A percentile compares a stretch with the other conserved stretches of the same genome.
Conservation (phyloP, 2,329 filamentous ascomycete species). For the Ambrosiella xylebori region DNA sequence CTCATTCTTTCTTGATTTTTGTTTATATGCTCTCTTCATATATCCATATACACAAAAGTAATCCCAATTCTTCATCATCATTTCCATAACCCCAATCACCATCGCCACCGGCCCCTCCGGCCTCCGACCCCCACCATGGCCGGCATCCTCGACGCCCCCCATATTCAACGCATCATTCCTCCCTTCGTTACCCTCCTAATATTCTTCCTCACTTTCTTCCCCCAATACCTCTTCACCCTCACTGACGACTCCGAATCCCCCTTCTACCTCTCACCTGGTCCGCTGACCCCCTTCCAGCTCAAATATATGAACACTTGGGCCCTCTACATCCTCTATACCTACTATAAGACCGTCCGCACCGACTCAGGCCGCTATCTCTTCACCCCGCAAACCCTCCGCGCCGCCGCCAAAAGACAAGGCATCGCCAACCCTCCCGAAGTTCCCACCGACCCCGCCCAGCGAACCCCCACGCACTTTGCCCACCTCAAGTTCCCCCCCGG, state of each 20-base stretch:
- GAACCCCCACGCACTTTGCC: slow-evolving; percentile 8
- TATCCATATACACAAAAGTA: no score
- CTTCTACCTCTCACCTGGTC: slow-evolving; percentile 40
- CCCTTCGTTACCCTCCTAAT: slow-evolving; percentile 51
- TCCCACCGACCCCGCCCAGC: slow-evolving; percentile 16
- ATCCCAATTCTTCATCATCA: no score
- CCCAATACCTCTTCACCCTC: slow-evolving; percentile 52
- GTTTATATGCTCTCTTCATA: no score
- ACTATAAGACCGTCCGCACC: slow-evolving; percentile 42
- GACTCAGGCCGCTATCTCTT: slow-evolving; percentile 40
- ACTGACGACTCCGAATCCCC: slow-evolving; percentile 19
- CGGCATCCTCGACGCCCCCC: slow-evolving; percentile 25
- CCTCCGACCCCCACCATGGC: slow-evolving; percentile 20
- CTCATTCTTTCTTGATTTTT: no score
- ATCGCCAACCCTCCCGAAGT: neutral
- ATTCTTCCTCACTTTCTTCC: slow-evolving; percentile 50
- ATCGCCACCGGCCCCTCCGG: neutral
- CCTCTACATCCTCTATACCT: slow-evolving; percentile 48
- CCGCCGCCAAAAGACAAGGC: no score
- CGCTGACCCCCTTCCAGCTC: slow-evolving; percentile 38
- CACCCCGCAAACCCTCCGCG: slow-evolving; percentile 19
- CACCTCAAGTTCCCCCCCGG: slow-evolving; percentile 11
- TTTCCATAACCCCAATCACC: neutral
- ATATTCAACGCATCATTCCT: slow-evolving; percentile 43
- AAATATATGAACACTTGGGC: slow-evolving; percentile 50